Percentiles rank a stretch among this genome's conserved stretches.
Conservation (phyloP, 768 basidiomycete species). For the Tubosaeta sp. region DNA sequence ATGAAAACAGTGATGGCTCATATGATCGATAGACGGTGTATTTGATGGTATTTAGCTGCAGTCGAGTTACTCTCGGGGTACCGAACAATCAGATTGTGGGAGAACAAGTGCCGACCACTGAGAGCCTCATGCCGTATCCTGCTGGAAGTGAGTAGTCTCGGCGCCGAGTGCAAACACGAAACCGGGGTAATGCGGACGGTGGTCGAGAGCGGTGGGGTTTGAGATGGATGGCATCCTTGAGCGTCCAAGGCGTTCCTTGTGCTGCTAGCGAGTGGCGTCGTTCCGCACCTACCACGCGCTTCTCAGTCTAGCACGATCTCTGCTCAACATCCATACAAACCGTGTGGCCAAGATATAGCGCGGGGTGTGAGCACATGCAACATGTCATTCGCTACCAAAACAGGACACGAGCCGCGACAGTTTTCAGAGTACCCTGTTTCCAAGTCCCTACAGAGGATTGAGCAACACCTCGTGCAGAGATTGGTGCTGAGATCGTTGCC, state of each 20-base stretch:
- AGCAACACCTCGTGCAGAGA: not conserved
- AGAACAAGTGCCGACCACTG: not conserved
- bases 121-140: not conserved
- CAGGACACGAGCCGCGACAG: not conserved
- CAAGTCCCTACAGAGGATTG: not conserved
- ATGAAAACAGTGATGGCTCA: not conserved
- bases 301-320: not conserved
- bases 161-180: not conserved
- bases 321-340: not conserved
- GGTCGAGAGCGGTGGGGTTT: not conserved
- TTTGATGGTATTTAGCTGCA: not conserved
- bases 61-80: too few relatives aligned
- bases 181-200: not conserved
- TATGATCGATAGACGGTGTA: not conserved
- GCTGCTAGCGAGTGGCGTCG: too few relatives aligned
- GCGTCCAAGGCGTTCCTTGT: not conserved
- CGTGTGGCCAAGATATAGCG: not conserved
- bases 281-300: not conserved
- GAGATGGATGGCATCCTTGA: not conserved
- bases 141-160: not conserved
- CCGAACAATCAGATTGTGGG: not conserved
- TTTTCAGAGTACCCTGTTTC: constrained; percentile 12
- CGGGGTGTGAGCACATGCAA: not conserved
- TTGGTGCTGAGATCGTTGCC: constrained; percentile 5
- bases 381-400: not conserved